These are phyloP conservation scores for Microsporum ferrugineum DNA, from an alignment of 2,329 filamentous ascomycete genomes.

Conservation along the genomic window DNA sequence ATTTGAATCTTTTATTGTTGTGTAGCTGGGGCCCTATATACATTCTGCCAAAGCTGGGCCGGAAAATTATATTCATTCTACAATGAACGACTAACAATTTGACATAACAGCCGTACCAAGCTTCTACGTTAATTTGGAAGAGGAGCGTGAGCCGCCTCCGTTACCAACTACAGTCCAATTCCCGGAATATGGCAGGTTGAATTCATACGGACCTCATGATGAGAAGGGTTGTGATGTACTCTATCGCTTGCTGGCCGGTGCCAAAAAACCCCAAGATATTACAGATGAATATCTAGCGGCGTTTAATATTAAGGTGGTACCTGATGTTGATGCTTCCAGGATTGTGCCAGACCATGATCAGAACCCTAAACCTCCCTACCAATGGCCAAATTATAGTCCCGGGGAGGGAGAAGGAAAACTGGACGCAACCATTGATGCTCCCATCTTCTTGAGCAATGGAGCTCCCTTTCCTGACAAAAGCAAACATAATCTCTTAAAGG, in stretches of 20 bases:
- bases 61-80: background rate
- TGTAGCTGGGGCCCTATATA: background rate
- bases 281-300: conserved; percentile 28
- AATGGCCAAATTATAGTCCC: conserved; percentile 23
- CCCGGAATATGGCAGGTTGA: conserved; percentile 28
- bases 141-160: conserved; percentile 39
- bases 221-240: conserved; percentile 28
- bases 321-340: conserved; percentile 25
- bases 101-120: conserved; percentile 19
- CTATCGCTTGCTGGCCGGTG: conserved; percentile 34
- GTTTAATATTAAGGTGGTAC: conserved; percentile 32
- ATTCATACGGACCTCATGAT: background rate
- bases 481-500: conserved; percentile 38
- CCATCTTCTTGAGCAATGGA: conserved; percentile 37
- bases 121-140: conserved; percentile 25
- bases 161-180: conserved; percentile 43
- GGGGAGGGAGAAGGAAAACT: conserved; percentile 15
- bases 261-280: conserved; percentile 33
- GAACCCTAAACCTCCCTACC: conserved; percentile 28
- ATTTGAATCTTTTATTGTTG: background rate
- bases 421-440: background rate
- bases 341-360: conserved; percentile 28
- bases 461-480: conserved; percentile 37
- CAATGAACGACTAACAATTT: background rate
- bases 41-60: background rate